phyloP scores from a whole-genome alignment of 441 rosid genomes.

The Adansonia gregorii region DNA sequence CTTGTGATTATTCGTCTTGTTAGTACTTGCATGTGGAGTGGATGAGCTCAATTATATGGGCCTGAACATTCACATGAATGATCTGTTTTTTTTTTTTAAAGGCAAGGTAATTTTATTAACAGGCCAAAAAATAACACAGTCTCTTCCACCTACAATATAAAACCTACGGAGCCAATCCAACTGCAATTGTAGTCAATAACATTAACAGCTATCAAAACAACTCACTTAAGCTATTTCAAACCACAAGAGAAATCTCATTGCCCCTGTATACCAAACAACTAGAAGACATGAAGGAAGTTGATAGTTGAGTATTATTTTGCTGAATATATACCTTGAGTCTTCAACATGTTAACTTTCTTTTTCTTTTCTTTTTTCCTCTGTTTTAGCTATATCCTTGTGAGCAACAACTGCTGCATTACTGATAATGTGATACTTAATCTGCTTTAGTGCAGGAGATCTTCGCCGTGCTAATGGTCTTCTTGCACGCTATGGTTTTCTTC shows the following conservation, averaged over 20 bases:
- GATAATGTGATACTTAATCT: conserved; percentile 32
- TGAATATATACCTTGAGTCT: neutral
- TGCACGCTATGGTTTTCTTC: conserved; percentile 63
- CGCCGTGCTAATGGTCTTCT: conserved; percentile 83
- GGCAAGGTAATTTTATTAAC: too few species aligned
- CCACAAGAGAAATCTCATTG: too few species aligned
- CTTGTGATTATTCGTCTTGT: neutral
- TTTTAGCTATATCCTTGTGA: neutral
- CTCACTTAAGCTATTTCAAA: too few species aligned
- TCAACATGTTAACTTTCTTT: neutral
- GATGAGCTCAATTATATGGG: neutral
- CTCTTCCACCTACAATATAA: too few species aligned
- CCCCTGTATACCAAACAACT: too few species aligned
- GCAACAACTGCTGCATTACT: conserved; percentile 21
- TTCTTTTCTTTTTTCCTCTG: neutral
- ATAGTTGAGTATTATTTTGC: neutral
- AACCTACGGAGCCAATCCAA: too few species aligned
- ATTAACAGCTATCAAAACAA: too few species aligned
- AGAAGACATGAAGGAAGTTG: neutral
- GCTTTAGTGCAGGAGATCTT: conserved; percentile 83
- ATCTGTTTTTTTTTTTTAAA: too few species aligned
- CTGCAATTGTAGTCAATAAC: too few species aligned
- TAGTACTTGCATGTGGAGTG: neutral
- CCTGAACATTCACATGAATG: neutral
- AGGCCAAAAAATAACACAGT: too few species aligned